Evolutionary conservation across 352 stramenopile species (phyloP).

Genomic region (Globisporangium carolinianum): DNA sequence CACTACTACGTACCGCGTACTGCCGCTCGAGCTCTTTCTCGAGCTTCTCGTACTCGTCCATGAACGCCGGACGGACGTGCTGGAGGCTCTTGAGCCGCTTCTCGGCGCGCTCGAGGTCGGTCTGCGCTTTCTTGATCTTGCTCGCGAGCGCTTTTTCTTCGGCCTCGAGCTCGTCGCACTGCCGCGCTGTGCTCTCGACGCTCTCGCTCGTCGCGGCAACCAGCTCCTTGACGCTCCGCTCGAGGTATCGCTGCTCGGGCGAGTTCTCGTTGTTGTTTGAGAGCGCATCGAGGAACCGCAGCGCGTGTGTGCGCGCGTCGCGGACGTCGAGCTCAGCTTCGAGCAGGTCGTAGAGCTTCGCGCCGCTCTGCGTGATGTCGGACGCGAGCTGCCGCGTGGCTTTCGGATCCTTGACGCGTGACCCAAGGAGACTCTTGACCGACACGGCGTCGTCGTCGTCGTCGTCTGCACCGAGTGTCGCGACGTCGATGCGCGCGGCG

Average conservation of each 20-base stretch:
- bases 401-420: slow-evolving; percentile 85
- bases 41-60: slow-evolving; percentile 97
- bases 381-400: slow-evolving; percentile 85
- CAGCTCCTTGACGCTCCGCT: slow-evolving; percentile 75
- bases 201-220: slow-evolving; percentile 79
- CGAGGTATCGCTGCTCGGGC: slow-evolving; percentile 84
- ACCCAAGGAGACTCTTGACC: slow-evolving; percentile 64
- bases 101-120: slow-evolving; percentile 93
- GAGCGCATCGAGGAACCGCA: slow-evolving; percentile 91
- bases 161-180: slow-evolving; percentile 88
- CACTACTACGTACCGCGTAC: slow-evolving; percentile 67
- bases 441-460: slow-evolving; percentile 71
- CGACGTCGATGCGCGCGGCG: slow-evolving; percentile 67
- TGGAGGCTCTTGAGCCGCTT: slow-evolving; percentile 92
- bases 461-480: slow-evolving; percentile 36
- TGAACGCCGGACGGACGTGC: slow-evolving; percentile 92
- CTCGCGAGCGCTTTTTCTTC: slow-evolving; percentile 87
- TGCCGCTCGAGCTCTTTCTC: slow-evolving; percentile 94
- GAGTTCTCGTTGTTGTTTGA: slow-evolving; percentile 81
- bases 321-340: slow-evolving; percentile 88
- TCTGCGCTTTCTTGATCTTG: slow-evolving; percentile 93
- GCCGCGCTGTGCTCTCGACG: slow-evolving; percentile 78
- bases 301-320: slow-evolving; percentile 64
- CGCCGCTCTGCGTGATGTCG: slow-evolving; percentile 92
- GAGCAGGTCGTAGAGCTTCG: slow-evolving; percentile 90